phyloP scores from a whole-genome alignment of 116 monocot genomes.

The Posidonia oceanica region DNA sequence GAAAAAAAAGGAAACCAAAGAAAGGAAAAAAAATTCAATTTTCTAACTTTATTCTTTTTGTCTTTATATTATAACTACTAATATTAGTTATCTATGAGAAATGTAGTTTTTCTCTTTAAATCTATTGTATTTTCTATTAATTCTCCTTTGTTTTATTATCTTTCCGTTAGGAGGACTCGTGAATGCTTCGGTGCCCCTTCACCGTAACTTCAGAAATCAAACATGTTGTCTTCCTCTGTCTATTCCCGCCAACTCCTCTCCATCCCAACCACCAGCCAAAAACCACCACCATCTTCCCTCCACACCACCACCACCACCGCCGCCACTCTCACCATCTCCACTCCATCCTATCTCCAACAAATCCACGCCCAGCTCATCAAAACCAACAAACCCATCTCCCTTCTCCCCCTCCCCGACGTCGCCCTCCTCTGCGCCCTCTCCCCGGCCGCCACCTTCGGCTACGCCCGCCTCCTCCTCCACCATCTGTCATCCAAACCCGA shows the following conservation, averaged over 20 bases:
- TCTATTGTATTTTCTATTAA: too few relatives aligned
- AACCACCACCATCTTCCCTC: not conserved
- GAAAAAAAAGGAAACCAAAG: too few relatives aligned
- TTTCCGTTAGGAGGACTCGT: too few relatives aligned
- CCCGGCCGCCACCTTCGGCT: conserved; percentile 16
- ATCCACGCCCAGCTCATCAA: conserved; percentile 30
- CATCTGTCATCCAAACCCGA: conserved; percentile 2
- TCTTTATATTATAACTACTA: too few relatives aligned
- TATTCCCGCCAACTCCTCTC: not conserved
- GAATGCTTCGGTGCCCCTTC: too few relatives aligned
- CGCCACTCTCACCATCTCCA: conserved; percentile 4
- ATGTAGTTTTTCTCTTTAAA: too few relatives aligned
- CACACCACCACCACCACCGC: not conserved
- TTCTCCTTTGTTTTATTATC: too few relatives aligned
- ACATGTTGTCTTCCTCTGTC: not conserved
- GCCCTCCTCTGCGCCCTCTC: conserved; percentile 23
- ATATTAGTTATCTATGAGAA: too few relatives aligned
- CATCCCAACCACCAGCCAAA: not conserved
- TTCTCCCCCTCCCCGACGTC: conserved; percentile 10
- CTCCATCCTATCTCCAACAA: conserved; percentile 23
- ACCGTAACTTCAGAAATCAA: not conserved
- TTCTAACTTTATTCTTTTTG: too few relatives aligned
- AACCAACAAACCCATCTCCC: conserved; percentile 13
- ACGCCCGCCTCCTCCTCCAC: conserved; percentile 21
- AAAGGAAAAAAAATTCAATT: too few relatives aligned